Percentiles rank a stretch among this genome's conserved stretches.
phyloP scores from a whole-genome alignment of 352 stramenopile species.

The Phytophthora parvispora region DNA sequence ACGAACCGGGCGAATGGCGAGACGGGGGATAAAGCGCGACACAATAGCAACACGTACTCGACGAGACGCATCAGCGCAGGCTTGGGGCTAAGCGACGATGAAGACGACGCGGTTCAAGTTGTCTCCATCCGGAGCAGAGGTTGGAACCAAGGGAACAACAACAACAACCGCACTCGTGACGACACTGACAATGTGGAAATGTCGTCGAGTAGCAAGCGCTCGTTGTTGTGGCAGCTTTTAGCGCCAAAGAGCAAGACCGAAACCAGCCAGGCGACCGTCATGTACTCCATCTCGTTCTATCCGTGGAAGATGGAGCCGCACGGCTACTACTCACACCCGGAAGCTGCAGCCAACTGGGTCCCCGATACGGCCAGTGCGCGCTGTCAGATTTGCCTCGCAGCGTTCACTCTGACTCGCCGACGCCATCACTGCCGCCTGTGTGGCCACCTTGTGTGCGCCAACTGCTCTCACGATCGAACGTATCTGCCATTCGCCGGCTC shows the following conservation, averaged over 20 bases:
- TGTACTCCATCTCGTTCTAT: constrained; percentile 85
- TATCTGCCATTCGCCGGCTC: constrained; percentile 69
- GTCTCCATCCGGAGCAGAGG: constrained; percentile 10
- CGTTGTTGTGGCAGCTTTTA: constrained; percentile 26
- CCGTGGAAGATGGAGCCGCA: constrained; percentile 79
- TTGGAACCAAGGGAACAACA: not conserved
- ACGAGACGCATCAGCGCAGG: constrained; percentile 24
- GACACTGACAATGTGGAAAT: constrained; percentile 22
- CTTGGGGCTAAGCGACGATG: constrained; percentile 6
- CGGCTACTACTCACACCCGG: constrained; percentile 75
- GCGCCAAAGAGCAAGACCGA: constrained; percentile 17
- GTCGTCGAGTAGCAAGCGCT: constrained; percentile 8
- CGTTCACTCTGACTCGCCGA: constrained; percentile 71
- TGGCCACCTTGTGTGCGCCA: constrained; percentile 73
- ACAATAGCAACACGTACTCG: constrained; percentile 22
- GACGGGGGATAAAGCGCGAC: not conserved
- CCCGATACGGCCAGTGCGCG: constrained; percentile 69
- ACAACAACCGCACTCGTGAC: constrained; percentile 4
- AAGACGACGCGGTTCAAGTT: constrained; percentile 8
- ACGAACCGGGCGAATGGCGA: constrained; percentile 14
- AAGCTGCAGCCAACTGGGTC: constrained; percentile 79
- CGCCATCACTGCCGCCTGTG: constrained; percentile 91
- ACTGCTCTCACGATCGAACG: constrained; percentile 75
- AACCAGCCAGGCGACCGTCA: constrained; percentile 37
- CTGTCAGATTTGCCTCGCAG: constrained; percentile 68